Evolutionary conservation across 805 yeast genomes (phyloP), one percentile per base, ranked within the genome.

Genomic region (Candida sonorensis): DNA sequence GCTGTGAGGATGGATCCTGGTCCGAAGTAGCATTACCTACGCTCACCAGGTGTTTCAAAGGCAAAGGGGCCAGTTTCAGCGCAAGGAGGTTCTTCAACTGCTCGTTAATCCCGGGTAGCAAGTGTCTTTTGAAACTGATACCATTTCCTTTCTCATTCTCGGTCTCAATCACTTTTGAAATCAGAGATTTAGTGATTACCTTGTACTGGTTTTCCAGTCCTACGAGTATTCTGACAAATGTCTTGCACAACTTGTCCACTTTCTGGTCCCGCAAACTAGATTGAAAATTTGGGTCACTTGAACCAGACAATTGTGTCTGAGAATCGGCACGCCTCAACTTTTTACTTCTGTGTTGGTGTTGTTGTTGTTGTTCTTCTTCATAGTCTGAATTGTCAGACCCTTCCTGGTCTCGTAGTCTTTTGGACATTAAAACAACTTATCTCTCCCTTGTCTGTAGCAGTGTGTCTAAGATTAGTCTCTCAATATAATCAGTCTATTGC

Each of bases 131-230:
- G 30, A 55, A 53, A 19, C 49, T 51, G 7, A 50, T 17, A 15
- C 53, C 48, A 5, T 45, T 32, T 5, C 55, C 55, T 27, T 46
- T 47, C 23, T 50, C 59, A 5, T 42, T 39, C 29, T 54, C 61
- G 5, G 48, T 31, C 19, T 53, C 61, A 33, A 49, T 34, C 4
- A 55, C 31, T 28, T 53, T 57, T 8, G 52, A 19, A 7, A 58
- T 40, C 17, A 40, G 35, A 7, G 38, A 42, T 27, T 47, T 51
- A 8, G 48, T 55, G n/a, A 58, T 29, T 0, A 46, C 35, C 34
- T 55, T 59, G 19, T 42, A 35, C 22, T 35, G 52, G 34, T 41
- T 44, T 18, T 58, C 58, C 10, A 50, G 26, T 3, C 55, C 59
- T 5, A 58, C 16, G 6, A 55, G 16, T 0, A 50, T 44, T n/a